These are phyloP conservation scores for Aspergillus tanneri DNA, from an alignment of 2,329 filamentous ascomycete species.

Conservation along the genomic window DNA sequence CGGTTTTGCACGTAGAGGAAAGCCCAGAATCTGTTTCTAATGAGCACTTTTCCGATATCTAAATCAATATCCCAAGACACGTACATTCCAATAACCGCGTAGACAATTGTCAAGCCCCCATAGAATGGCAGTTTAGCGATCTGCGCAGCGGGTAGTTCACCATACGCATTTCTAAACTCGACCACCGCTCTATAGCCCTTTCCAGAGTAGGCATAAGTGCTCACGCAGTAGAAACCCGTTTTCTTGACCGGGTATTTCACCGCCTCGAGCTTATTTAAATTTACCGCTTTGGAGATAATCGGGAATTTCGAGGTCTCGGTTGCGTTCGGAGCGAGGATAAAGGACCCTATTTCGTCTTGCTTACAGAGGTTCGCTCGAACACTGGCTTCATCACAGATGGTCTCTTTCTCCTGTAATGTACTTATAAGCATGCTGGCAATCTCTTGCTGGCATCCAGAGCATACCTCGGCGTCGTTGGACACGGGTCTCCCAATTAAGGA, in stretches of 20 bases:
- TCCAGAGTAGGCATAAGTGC: conserved; percentile 68
- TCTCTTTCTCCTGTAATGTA: conserved; percentile 53
- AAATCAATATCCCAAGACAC: conserved; percentile 25
- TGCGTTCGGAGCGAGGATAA: conserved; percentile 75
- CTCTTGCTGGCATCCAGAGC: conserved; percentile 11
- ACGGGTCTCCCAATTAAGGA: conserved; percentile 70
- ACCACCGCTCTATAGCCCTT: conserved; percentile 75
- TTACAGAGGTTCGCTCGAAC: conserved; percentile 72
- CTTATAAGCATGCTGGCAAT: conserved; percentile 31
- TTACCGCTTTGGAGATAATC: conserved; percentile 76
- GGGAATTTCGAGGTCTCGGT: conserved; percentile 67
- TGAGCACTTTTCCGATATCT: conserved; percentile 20
- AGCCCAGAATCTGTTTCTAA: conserved; percentile 70
- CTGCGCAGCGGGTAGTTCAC: conserved; percentile 90
- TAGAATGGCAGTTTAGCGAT: conserved; percentile 98
- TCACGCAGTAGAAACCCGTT: conserved; percentile 95
- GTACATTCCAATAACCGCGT: conserved; percentile 76
- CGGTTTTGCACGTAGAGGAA: conserved; percentile 95
- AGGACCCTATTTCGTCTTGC: conserved; percentile 74
- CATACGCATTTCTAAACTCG: conserved; percentile 93
- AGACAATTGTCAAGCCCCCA: conserved; percentile 87
- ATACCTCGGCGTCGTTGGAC: conserved; percentile 56
- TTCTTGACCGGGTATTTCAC: conserved; percentile 83
- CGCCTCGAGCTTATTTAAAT: conserved; percentile 69
- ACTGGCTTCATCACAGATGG: conserved; percentile 73